These are phyloP conservation scores for Colletotrichum australisinense DNA, from an alignment of 2,329 filamentous ascomycete genomes.

Conservation along the genomic window DNA sequence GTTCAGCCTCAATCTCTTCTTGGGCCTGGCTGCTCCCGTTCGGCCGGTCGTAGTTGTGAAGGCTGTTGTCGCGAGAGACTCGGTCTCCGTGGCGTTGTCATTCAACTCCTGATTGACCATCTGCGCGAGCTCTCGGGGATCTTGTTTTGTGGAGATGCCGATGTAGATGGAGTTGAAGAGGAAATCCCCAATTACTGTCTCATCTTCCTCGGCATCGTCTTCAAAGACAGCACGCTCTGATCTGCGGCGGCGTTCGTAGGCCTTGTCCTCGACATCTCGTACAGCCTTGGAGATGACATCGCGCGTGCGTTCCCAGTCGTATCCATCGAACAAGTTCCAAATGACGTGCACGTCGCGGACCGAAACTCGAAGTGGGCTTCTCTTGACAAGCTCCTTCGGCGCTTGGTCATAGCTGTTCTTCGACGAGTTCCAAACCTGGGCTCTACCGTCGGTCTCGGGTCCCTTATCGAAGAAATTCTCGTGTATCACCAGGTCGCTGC, in stretches of 20 bases:
- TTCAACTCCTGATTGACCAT: slow-evolving; percentile 92
- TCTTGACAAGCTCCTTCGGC: slow-evolving; percentile 69
- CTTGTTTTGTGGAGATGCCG: slow-evolving; percentile 86
- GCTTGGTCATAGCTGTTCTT: slow-evolving; percentile 79
- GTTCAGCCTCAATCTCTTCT: slow-evolving; percentile 75
- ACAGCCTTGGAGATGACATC: slow-evolving; percentile 90
- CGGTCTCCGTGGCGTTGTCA: slow-evolving; percentile 87
- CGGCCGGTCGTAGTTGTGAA: slow-evolving; percentile 68
- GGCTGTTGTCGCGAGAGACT: slow-evolving; percentile 85
- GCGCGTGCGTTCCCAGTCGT: slow-evolving; percentile 92
- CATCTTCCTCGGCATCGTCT: slow-evolving; percentile 81
- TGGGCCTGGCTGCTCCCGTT: slow-evolving; percentile 54
- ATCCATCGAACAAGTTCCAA: slow-evolving; percentile 98
- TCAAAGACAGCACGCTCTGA: slow-evolving; percentile 63
- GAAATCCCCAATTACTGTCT: slow-evolving; percentile 91
- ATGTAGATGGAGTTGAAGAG: slow-evolving; percentile 99
- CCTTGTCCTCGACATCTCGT: slow-evolving; percentile 85
- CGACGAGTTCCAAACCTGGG: slow-evolving; percentile 83
- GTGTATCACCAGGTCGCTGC: slow-evolving; percentile 76
- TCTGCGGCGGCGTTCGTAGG: slow-evolving; percentile 77
- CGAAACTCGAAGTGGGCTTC: slow-evolving; percentile 80
- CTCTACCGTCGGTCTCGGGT: slow-evolving; percentile 71
- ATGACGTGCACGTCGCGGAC: slow-evolving; percentile 92
- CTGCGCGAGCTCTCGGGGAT: slow-evolving; percentile 82
- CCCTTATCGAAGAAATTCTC: slow-evolving; percentile 81